phyloP scores from a whole-genome alignment of 257 asterid genomes.

The Ballota nigra region DNA sequence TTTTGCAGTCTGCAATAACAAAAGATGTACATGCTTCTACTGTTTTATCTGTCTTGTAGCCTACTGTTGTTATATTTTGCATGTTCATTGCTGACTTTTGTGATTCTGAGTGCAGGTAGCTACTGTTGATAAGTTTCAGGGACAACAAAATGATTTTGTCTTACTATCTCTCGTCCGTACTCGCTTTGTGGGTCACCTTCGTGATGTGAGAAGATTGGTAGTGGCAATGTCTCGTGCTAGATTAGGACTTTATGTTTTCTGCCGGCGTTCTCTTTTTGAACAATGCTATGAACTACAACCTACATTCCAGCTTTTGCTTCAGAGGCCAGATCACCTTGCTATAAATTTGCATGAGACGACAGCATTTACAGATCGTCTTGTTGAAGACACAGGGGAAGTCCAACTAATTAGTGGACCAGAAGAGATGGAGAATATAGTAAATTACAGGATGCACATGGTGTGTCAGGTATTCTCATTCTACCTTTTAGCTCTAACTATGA shows the following conservation, averaged over 20 bases:
- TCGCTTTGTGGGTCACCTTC: constrained; percentile 99
- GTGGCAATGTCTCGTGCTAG: constrained; percentile 99
- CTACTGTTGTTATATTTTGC: background rate
- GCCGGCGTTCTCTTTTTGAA: constrained; percentile 92
- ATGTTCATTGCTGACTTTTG: constrained; percentile 18
- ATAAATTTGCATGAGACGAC: constrained; percentile 65
- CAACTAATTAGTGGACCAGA: constrained; percentile 65
- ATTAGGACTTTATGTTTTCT: constrained; percentile 86
- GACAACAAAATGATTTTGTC: constrained; percentile 92
- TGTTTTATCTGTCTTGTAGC: background rate
- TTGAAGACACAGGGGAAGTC: constrained; percentile 64
- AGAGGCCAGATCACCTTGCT: constrained; percentile 78
- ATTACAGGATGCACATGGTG: constrained; percentile 68
- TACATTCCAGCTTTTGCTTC: constrained; percentile 77
- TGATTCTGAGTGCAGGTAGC: constrained; percentile 56
- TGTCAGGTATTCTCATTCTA: constrained; percentile 57
- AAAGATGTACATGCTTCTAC: constrained; percentile 4
- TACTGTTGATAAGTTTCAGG: constrained; percentile 98
- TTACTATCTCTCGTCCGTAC: constrained; percentile 89
- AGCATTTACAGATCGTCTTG: constrained; percentile 68
- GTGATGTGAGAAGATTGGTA: constrained; percentile 96
- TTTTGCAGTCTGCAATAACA: background rate
- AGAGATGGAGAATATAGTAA: constrained; percentile 78
- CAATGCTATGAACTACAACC: constrained; percentile 97
- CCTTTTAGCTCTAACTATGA: background rate